phyloP scores from a whole-genome alignment of 768 basidiomycete species.

The Pleurotus ostreatus region DNA sequence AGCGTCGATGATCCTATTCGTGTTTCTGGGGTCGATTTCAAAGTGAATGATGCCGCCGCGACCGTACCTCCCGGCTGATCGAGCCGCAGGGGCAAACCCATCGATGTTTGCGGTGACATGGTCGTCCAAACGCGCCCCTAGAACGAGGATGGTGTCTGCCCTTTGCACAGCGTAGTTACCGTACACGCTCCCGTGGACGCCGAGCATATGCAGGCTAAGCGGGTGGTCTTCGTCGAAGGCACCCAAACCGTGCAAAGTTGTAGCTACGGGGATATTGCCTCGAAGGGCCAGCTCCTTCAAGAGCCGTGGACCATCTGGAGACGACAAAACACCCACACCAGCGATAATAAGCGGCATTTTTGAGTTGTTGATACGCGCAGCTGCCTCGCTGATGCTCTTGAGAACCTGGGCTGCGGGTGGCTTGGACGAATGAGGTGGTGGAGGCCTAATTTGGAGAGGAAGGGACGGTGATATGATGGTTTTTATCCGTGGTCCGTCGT shows the following conservation, averaged over 20 bases:
- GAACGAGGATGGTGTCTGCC: conserved; percentile 95
- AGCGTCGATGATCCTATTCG: conserved; percentile 97
- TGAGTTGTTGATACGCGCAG: conserved; percentile 87
- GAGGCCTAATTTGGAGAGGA: conserved; percentile 59
- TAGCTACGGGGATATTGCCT: conserved; percentile 96
- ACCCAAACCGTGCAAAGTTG: conserved; percentile 93
- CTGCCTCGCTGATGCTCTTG: conserved; percentile 74
- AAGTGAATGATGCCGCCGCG: conserved; percentile 98
- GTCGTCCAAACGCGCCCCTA: conserved; percentile 96
- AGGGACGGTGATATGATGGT: too few relatives aligned
- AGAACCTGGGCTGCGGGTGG: conserved; percentile 54
- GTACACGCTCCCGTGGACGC: conserved; percentile 97
- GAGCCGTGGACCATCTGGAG: conserved; percentile 75
- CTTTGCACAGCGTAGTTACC: conserved; percentile 97
- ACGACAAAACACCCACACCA: conserved; percentile 85
- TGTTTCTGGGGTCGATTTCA: conserved; percentile 96
- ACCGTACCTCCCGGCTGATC: conserved; percentile 77
- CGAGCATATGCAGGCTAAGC: conserved; percentile 91
- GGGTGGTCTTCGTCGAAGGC: conserved; percentile 90
- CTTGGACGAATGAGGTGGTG: conserved; percentile 74
- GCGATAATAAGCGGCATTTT: conserved; percentile 91
- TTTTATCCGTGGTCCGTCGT: too few relatives aligned
- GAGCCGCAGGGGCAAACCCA: conserved; percentile 87
- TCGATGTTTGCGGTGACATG: conserved; percentile 92
- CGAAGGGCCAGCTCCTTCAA: conserved; percentile 72